Percentiles rank a stretch among this genome's conserved stretches.
phyloP scores from a whole-genome alignment of 306 rosid genomes.

The Carpinus viminea region DNA sequence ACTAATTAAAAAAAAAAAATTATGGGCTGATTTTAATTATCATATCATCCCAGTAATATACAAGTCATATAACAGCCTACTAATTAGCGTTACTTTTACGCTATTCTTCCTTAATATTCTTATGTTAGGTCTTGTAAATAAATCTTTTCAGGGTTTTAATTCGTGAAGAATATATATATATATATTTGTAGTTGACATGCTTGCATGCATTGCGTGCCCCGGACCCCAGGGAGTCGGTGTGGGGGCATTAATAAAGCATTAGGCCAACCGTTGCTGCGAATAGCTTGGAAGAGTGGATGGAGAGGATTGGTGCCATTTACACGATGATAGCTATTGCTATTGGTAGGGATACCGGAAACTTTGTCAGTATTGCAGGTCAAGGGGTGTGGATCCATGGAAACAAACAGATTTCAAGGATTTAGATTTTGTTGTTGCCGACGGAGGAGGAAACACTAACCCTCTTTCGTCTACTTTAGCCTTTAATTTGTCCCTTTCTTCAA shows the following conservation, averaged over 20 bases:
- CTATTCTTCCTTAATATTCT: too few relatives aligned
- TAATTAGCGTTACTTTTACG: too few relatives aligned
- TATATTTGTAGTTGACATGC: slow-evolving; percentile 24
- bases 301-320: slow-evolving; percentile 25
- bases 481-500: slow-evolving; percentile 33
- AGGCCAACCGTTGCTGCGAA: background rate
- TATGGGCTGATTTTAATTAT: too few relatives aligned
- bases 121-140: background rate
- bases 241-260: slow-evolving; percentile 5
- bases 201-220: slow-evolving; percentile 30
- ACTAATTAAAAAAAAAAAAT: too few relatives aligned
- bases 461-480: slow-evolving; percentile 45
- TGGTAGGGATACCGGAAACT: slow-evolving; percentile 32
- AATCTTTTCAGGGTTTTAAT: background rate
- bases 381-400: slow-evolving; percentile 20
- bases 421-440: slow-evolving; percentile 63
- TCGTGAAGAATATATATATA: background rate
- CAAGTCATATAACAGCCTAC: too few relatives aligned
- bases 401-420: slow-evolving; percentile 55
- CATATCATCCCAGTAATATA: too few relatives aligned
- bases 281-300: slow-evolving; percentile 20
- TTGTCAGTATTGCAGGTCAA: slow-evolving; percentile 37
- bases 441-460: slow-evolving; percentile 39
- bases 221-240: slow-evolving; percentile 45
- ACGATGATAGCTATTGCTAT: background rate